Evolutionary conservation across 148 eudicot species (phyloP).

Genomic region (Rhododendron kiyosumense): DNA sequence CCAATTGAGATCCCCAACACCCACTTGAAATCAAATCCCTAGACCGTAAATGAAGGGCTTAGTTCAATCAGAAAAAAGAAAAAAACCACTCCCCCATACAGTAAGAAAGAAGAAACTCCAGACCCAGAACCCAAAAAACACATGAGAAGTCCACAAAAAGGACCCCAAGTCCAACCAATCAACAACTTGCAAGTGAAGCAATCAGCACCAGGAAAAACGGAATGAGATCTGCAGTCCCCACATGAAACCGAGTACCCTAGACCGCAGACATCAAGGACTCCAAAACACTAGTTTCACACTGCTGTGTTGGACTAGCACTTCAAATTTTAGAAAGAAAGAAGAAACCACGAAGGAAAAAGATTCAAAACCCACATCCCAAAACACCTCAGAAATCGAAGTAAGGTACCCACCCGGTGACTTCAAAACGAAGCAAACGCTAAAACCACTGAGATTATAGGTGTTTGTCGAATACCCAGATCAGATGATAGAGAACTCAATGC

Average conservation of each 20-base stretch:
- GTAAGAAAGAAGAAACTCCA: slow-evolving; percentile 8
- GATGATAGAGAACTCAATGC: neutral
- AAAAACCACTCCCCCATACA: neutral
- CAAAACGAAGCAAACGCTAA: slow-evolving; percentile 25
- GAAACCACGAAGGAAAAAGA: slow-evolving; percentile 2
- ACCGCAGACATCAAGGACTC: slow-evolving; percentile 8
- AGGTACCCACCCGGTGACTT: slow-evolving; percentile 24
- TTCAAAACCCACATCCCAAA: slow-evolving; percentile 36
- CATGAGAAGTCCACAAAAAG: neutral
- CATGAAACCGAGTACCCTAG: neutral
- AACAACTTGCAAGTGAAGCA: slow-evolving; percentile 16
- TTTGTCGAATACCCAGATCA: slow-evolving; percentile 19
- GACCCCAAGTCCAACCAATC: neutral
- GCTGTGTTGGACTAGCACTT: neutral
- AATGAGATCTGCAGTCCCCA: slow-evolving; percentile 7
- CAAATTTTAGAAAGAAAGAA: neutral
- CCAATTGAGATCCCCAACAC: slow-evolving; percentile 19
- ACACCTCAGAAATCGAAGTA: slow-evolving; percentile 13
- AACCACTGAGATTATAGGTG: neutral
- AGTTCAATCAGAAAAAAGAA: neutral
- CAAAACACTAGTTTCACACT: neutral
- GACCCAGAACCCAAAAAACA: slow-evolving; percentile 21
- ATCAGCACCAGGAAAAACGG: neutral
- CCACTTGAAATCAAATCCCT: slow-evolving; percentile 28
- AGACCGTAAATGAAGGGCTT: slow-evolving; percentile 19